These are phyloP conservation scores for Naumovozyma dairenensis DNA, from an alignment of 805 yeast genomes.

Conservation along the genomic window DNA sequence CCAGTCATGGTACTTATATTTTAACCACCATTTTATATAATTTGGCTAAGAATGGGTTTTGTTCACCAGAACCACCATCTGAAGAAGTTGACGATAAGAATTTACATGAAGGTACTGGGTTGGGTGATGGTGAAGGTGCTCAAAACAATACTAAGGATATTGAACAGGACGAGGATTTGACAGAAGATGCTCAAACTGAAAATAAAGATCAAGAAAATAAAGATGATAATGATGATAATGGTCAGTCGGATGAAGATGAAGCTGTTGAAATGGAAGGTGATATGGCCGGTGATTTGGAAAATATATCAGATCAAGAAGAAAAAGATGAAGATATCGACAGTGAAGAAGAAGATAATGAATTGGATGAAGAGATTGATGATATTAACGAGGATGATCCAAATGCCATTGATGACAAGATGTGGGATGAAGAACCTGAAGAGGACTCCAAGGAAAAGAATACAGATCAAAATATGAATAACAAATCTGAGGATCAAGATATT, in stretches of 20 bases:
- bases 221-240: slow-evolving; percentile 36
- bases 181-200: slow-evolving; percentile 66
- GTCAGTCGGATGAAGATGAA: slow-evolving; percentile 54
- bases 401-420: slow-evolving; percentile 93
- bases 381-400: slow-evolving; percentile 86
- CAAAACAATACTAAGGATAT: slow-evolving; percentile 71
- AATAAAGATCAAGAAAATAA: slow-evolving; percentile 64
- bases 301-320: slow-evolving; percentile 58
- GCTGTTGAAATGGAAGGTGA: slow-evolving; percentile 95
- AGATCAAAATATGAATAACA: slow-evolving; percentile 54
- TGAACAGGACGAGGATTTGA: slow-evolving; percentile 83
- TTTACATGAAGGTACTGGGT: slow-evolving; percentile 77
- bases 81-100: slow-evolving; percentile 55
- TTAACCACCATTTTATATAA: slow-evolving; percentile 46
- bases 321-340: slow-evolving; percentile 42
- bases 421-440: slow-evolving; percentile 86
- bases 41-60: slow-evolving; percentile 75
- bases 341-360: slow-evolving; percentile 56
- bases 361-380: slow-evolving; percentile 85
- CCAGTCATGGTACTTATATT: slow-evolving; percentile 53
- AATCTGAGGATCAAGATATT: slow-evolving; percentile 36
- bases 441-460: slow-evolving; percentile 74
- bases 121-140: slow-evolving; percentile 91
- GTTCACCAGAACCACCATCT: slow-evolving; percentile 75
- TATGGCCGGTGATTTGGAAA: slow-evolving; percentile 89